Evolutionary conservation across 1,284 basidiomycete species (phyloP).

Genomic region (Pseudozyma pruni): DNA sequence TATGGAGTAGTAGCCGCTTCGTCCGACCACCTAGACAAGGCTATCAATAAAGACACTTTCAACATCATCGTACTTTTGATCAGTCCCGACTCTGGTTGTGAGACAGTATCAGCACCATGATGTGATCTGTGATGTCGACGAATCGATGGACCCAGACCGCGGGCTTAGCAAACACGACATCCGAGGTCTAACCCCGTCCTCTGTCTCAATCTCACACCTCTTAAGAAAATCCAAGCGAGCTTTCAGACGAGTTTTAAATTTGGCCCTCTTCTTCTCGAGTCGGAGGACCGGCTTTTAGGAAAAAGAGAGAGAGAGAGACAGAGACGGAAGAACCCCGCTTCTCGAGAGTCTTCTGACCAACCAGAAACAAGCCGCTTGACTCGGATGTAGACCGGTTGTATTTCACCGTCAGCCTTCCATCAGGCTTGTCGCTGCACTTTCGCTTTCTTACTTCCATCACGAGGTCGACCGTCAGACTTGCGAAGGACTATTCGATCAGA

Average conservation of each 20-base stretch:
- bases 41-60: too few species aligned
- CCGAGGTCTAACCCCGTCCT: slow-evolving; percentile 2
- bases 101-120: too few species aligned
- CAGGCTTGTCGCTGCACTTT: background rate
- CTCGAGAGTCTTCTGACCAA: slow-evolving; percentile 7
- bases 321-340: too few species aligned
- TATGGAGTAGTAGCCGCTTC: slow-evolving; percentile 22
- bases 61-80: too few species aligned
- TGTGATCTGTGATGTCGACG: background rate
- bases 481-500: too few species aligned
- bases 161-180: background rate
- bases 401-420: background rate
- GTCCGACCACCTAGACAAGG: too few species aligned
- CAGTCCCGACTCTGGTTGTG: too few species aligned
- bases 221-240: background rate
- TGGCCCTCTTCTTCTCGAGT: background rate
- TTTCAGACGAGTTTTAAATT: background rate
- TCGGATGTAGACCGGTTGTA: background rate
- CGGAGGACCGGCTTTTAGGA: slow-evolving; percentile 15
- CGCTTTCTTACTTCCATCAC: too few species aligned
- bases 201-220: background rate
- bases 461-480: too few species aligned
- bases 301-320: background rate
- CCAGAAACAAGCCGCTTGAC: slow-evolving; percentile 2
- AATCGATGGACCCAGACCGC: too few species aligned